Evolutionary conservation across 2,329 filamentous ascomycete species (phyloP).

Genomic region (Fonsecaea multimorphosa): DNA sequence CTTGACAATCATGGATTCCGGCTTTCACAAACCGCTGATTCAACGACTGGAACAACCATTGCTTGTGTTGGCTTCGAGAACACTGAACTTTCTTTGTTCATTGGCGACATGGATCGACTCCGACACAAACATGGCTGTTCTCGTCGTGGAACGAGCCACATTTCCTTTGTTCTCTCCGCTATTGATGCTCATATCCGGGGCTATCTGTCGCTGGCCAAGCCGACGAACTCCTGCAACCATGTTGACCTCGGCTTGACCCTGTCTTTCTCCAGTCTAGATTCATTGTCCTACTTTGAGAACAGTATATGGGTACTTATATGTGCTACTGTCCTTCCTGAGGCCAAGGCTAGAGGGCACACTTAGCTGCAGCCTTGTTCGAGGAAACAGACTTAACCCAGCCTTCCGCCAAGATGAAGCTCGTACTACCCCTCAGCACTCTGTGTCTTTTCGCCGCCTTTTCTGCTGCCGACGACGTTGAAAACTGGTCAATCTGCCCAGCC

Average conservation of each 20-base stretch:
- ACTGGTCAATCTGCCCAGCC: background rate
- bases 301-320: background rate
- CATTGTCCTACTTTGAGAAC: background rate
- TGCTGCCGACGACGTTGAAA: background rate
- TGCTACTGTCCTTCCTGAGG: no score
- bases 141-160: background rate
- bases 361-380: background rate
- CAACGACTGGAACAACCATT: background rate
- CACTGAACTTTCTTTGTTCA: background rate
- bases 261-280: background rate
- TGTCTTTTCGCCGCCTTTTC: background rate
- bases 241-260: background rate
- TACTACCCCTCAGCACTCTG: background rate
- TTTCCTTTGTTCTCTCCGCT: background rate
- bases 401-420: background rate
- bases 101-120: background rate
- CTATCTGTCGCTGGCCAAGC: background rate
- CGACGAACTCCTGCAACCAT: background rate
- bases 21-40: background rate
- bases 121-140: slow-evolving; percentile 1
- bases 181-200: slow-evolving; percentile 9
- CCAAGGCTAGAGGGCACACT: background rate
- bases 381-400: background rate
- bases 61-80: background rate
- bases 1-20: background rate